Base-by-base conservation (phyloP, 306 rosid genomes). In the Inga oerstediana region DNA sequence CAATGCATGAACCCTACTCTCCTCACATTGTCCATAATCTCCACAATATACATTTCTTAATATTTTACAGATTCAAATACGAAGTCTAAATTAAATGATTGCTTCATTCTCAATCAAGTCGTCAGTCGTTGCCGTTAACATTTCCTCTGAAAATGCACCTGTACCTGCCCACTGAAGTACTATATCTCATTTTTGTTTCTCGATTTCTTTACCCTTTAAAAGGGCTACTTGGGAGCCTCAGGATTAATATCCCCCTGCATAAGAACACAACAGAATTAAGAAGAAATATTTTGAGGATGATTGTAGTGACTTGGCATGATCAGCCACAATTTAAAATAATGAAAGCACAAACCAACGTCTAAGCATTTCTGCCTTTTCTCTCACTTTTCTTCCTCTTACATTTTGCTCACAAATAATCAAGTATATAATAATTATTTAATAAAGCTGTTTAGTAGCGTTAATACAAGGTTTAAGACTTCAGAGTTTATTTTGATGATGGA, bases 171-270 rank as follows among this genome's bases (percentile, higher is more conserved):
- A 32, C 72, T 58, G 34, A 56, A 62, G 72, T 10, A 48, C 43
- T 81, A 15, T 17, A 45, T 76, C 75, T 61, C 75, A 2, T 17
- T 37, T 24, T 27, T 24, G 41, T 41, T 61, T 56, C 37, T 74
- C 52, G n/a, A 41, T 79, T 68, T 43, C 14, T 20, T 37, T 59
- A 62, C 34, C 68, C 68, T 24, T 62, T 62, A 24, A 24, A 67
- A 27, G 12, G 56, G 54, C 70, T 82, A 86, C 72, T 84, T 61
- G 71, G 54, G 79, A 45, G 80, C 84, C 80, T 84, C 88, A 69
- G 75, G 34, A 86, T 85, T 92, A n/a, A 81, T 81, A 75, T 54
- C 64, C 79, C 84, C 90, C 97, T 89, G 89, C 87, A 86, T 46
- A 52, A 75, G 46, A 79, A 76, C 34, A 61, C 6, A 61, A 44